Evolutionary conservation across 2,329 filamentous ascomycete species (phyloP).

Genomic region (Dactylonectria estremocensis): DNA sequence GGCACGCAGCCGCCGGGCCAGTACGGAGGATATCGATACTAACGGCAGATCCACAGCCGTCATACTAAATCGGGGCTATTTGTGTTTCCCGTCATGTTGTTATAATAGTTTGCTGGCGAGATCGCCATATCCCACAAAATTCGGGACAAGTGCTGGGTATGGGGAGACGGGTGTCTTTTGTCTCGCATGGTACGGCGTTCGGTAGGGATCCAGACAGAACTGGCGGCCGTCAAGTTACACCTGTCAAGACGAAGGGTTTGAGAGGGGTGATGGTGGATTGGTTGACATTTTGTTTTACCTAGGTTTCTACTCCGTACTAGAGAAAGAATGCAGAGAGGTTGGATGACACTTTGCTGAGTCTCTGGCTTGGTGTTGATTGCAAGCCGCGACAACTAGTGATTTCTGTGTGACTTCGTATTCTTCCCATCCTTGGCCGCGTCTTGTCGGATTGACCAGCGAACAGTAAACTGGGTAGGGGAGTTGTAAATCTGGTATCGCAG

Average conservation of each 20-base stretch:
- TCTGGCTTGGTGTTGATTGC: slow-evolving; percentile 1
- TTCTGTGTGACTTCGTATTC: not conserved
- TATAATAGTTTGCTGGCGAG: slow-evolving; percentile 25
- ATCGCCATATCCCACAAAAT: slow-evolving; percentile 10
- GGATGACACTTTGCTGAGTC: slow-evolving; percentile 15
- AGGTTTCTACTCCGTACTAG: slow-evolving; percentile 6
- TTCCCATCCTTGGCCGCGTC: not conserved
- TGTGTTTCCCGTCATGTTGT: slow-evolving; percentile 14
- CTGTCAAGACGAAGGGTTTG: slow-evolving; percentile 32
- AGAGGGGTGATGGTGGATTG: slow-evolving; percentile 21
- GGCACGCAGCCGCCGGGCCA: slow-evolving; percentile 53
- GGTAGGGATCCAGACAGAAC: slow-evolving; percentile 39
- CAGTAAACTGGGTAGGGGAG: not conserved
- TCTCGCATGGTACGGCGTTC: slow-evolving; percentile 51
- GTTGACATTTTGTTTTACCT: slow-evolving; percentile 10
- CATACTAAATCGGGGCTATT: not conserved
- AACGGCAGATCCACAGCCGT: slow-evolving; percentile 19
- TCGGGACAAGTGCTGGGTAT: slow-evolving; percentile 16
- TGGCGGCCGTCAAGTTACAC: slow-evolving; percentile 37
- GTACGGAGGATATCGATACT: slow-evolving; percentile 56
- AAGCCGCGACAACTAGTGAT: not conserved
- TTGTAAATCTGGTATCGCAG: not conserved
- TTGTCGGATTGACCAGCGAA: not conserved
- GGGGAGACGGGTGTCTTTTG: slow-evolving; percentile 39
- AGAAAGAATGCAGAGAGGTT: slow-evolving; percentile 24